A percentile compares a stretch with the other conserved stretches of the same genome.
Conservation (phyloP, 2,329 filamentous ascomycete genomes). For the Coleophoma crateriformis region DNA sequence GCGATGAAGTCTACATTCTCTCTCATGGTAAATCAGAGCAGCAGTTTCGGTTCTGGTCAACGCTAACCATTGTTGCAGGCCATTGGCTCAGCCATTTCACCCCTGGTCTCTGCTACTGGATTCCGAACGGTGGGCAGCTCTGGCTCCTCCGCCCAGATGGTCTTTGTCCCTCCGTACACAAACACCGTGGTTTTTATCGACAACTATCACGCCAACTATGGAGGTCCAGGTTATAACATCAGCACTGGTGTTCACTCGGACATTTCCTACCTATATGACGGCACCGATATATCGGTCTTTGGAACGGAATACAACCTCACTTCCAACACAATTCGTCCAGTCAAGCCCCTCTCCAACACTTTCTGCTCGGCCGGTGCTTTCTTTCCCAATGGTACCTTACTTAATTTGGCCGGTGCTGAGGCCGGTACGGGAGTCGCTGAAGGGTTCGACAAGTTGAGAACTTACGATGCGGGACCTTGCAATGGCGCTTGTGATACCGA, state of each 20-base stretch:
- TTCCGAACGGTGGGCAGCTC: conserved; percentile 1
- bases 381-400: conserved; percentile 1
- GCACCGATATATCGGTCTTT: neutral
- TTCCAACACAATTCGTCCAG: neutral
- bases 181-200: conserved; percentile 1
- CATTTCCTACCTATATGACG: neutral
- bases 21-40: neutral
- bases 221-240: conserved; percentile 1
- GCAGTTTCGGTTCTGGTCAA: neutral
- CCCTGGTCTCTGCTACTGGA: neutral
- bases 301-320: conserved; percentile 1
- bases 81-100: neutral
- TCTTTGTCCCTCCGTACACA: conserved; percentile 1
- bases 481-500: conserved; percentile 2
- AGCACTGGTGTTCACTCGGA: neutral
- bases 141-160: conserved; percentile 1
- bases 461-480: conserved; percentile 1
- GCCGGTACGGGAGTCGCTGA: neutral
- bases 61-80: neutral
- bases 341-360: conserved; percentile 1
- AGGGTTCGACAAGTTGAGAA: conserved; percentile 3
- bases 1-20: neutral
- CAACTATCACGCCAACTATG: conserved; percentile 1
- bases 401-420: conserved; percentile 1
- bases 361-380: conserved; percentile 2